phyloP scores from a whole-genome alignment of 495 filamentous ascomycete species.

The Thozetella sp. region DNA sequence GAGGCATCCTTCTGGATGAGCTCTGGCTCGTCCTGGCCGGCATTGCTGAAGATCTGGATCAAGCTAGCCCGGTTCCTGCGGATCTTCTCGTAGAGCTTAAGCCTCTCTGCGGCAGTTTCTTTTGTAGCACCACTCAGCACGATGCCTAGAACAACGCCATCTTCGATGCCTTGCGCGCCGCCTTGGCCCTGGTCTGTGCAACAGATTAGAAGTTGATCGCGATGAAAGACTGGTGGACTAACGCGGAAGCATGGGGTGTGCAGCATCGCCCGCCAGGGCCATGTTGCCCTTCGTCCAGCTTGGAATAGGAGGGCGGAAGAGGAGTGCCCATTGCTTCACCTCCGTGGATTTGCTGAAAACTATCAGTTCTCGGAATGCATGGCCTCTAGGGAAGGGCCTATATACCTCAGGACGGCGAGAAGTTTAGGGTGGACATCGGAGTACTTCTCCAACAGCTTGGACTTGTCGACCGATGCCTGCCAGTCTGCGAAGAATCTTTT shows the following conservation, averaged over 20 bases:
- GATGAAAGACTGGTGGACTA: constrained; percentile 1
- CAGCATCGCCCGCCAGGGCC: constrained; percentile 50
- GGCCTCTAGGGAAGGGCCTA: background rate
- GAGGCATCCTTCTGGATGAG: constrained; percentile 17
- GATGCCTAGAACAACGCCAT: constrained; percentile 40
- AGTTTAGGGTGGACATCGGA: constrained; percentile 22
- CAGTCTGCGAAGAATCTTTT: constrained; percentile 24
- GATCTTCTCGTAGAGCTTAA: constrained; percentile 53
- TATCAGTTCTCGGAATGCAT: background rate
- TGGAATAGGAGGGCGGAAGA: constrained; percentile 29
- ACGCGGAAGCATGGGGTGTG: constrained; percentile 52
- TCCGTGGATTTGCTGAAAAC: constrained; percentile 30
- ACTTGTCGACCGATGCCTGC: constrained; percentile 28
- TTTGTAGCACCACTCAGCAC: constrained; percentile 21
- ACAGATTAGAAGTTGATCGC: background rate
- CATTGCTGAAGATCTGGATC: constrained; percentile 51
- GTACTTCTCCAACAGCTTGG: constrained; percentile 18
- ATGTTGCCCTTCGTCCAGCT: constrained; percentile 38
- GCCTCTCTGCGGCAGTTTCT: constrained; percentile 36
- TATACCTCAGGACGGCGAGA: constrained; percentile 20
- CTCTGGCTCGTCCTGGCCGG: constrained; percentile 21
- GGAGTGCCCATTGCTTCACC: constrained; percentile 47
- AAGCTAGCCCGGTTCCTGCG: constrained; percentile 51
- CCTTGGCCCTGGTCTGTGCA: constrained; percentile 47
- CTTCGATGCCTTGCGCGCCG: constrained; percentile 48